A percentile compares a stretch with the other conserved stretches of the same genome.
Conservation (phyloP, 768 basidiomycete genomes). For the Leccinum disarticulatum region DNA sequence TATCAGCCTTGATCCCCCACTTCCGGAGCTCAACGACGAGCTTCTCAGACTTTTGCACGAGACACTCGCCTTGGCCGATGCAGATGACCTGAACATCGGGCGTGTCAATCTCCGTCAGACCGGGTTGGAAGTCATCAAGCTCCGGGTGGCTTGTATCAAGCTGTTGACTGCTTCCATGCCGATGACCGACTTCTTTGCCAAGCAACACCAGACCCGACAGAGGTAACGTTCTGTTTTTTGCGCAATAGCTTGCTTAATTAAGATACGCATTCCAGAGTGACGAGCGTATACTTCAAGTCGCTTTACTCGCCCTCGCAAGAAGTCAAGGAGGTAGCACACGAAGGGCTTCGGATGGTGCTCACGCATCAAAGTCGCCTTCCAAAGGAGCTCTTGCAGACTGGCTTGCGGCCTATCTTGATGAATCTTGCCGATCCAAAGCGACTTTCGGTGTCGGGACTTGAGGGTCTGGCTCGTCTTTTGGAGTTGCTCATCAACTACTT, state of each 20-base stretch:
- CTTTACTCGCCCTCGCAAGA: constrained; percentile 89
- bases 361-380: constrained; percentile 89
- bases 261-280: constrained; percentile 57
- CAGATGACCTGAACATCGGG: constrained; percentile 83
- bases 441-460: constrained; percentile 86
- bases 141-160: constrained; percentile 92
- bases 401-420: constrained; percentile 94
- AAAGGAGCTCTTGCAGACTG: constrained; percentile 92
- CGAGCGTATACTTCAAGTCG: constrained; percentile 96
- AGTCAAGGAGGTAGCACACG: constrained; percentile 94
- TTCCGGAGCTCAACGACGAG: constrained; percentile 91
- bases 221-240: constrained; percentile 47
- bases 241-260: neutral
- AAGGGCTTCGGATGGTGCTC: constrained; percentile 86
- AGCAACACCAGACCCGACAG: constrained; percentile 81
- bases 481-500: constrained; percentile 98
- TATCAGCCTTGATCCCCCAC: constrained; percentile 82
- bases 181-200: constrained; percentile 87
- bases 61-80: constrained; percentile 92
- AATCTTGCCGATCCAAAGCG: constrained; percentile 96
- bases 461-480: constrained; percentile 90
- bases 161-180: constrained; percentile 93
- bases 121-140: constrained; percentile 76
- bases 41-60: constrained; percentile 89
- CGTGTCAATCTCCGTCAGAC: constrained; percentile 77